These are phyloP conservation scores for Blastocrithidia nonstop DNA, from an alignment of 208 protist genomes.

Conservation along the genomic window DNA sequence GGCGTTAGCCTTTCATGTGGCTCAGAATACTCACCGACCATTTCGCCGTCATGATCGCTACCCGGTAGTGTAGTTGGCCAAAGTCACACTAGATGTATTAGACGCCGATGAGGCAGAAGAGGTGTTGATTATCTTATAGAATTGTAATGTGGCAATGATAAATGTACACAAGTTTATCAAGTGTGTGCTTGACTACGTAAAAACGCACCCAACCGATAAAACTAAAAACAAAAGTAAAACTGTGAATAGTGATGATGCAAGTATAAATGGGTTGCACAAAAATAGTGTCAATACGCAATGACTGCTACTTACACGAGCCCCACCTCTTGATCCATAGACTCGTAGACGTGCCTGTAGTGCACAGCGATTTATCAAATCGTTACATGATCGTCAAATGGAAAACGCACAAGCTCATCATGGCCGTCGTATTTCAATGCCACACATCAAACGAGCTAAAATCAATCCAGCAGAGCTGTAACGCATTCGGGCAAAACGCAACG, in stretches of 20 bases:
- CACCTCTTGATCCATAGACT: no score
- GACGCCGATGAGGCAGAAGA: conserved; percentile 43
- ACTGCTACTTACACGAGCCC: no score
- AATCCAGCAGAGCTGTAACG: no score
- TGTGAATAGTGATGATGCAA: no score
- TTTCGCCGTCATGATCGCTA: conserved; percentile 19
- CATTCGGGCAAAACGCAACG: conserved; percentile 17
- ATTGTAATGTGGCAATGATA: conserved; percentile 14
- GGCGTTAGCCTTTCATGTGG: conserved; percentile 11
- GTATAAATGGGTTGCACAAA: no score
- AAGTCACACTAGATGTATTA: conserved; percentile 37
- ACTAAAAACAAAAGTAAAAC: conserved; percentile 29
- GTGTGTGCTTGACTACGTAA: conserved; percentile 11
- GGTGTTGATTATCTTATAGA: conserved; percentile 22
- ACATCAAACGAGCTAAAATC: no score
- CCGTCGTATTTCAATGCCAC: no score
- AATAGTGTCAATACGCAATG: no score
- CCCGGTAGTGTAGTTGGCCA: conserved; percentile 23
- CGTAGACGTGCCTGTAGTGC: no score
- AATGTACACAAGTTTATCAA: conserved; percentile 27
- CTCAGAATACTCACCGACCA: conserved; percentile 4
- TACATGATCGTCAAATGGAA: no score
- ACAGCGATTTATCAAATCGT: no score
- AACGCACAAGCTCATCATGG: no score
- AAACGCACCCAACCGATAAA: conserved; percentile 9